These are phyloP conservation scores for Fusarium sp. DNA, from an alignment of 2,329 filamentous ascomycete species.

Conservation along the genomic window DNA sequence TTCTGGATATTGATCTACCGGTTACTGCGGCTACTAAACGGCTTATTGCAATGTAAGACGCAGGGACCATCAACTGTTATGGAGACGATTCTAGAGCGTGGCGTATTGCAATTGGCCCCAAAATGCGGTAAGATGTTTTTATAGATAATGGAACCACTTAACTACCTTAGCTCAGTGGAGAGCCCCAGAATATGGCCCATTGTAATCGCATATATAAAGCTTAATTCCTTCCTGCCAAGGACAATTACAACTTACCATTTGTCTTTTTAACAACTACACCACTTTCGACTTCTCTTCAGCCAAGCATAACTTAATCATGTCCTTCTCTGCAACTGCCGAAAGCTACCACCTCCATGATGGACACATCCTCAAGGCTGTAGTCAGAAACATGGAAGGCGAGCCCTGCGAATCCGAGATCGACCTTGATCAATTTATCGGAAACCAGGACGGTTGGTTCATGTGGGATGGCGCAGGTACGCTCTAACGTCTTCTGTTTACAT, in stretches of 20 bases:
- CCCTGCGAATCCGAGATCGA: neutral
- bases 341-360: neutral
- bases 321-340: neutral
- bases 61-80: neutral
- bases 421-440: neutral
- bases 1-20: neutral
- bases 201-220: neutral
- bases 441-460: neutral
- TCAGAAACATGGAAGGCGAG: neutral
- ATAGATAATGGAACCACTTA: neutral
- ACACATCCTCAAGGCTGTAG: neutral
- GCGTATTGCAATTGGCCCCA: neutral
- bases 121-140: neutral
- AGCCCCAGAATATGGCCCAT: neutral
- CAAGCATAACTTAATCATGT: rapidly evolving
- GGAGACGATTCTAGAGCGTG: neutral
- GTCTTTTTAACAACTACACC: no score
- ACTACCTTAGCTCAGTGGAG: neutral
- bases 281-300: neutral
- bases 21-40: neutral
- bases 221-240: neutral
- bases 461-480: neutral
- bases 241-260: neutral
- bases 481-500: rapidly evolving
- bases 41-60: neutral